Evolutionary conservation across 2,329 filamentous ascomycete genomes (phyloP).

Genomic region (Colletotrichum sp.): DNA sequence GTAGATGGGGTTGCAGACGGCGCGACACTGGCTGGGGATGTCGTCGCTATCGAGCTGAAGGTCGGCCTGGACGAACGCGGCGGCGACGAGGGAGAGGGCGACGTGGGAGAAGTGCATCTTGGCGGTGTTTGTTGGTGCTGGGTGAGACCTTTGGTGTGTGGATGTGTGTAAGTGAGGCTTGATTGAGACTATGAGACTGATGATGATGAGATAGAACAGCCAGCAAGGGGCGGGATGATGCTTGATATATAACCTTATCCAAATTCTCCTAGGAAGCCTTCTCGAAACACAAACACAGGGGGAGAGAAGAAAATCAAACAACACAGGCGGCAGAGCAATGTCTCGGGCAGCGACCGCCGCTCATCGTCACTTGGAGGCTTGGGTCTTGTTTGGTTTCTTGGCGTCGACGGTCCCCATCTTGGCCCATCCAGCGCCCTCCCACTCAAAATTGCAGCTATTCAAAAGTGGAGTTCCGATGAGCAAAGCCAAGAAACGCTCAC

Average conservation of each 20-base stretch:
- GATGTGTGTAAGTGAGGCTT: not conserved
- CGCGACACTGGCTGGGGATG: slow-evolving; percentile 22
- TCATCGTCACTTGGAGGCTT: slow-evolving; percentile 20
- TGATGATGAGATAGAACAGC: not conserved
- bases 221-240: not conserved
- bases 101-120: slow-evolving; percentile 21
- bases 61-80: slow-evolving; percentile 17
- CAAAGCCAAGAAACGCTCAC: slow-evolving; percentile 12
- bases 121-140: not conserved
- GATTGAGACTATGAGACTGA: not conserved
- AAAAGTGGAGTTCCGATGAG: slow-evolving; percentile 11
- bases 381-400: slow-evolving; percentile 17
- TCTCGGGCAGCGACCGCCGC: slow-evolving; percentile 2
- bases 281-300: not conserved
- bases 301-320: not conserved
- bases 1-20: slow-evolving; percentile 22
- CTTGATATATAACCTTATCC: slow-evolving; percentile 6
- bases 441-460: slow-evolving; percentile 8
- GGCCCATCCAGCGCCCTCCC: not conserved
- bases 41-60: slow-evolving; percentile 23
- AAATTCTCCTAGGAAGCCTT: not conserved
- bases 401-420: slow-evolving; percentile 2
- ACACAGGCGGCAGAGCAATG: not conserved
- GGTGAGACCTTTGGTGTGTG: not conserved
- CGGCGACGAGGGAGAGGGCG: slow-evolving; percentile 16